Base-by-base conservation (phyloP, 208 protist genomes). In the Leishmania lainsoni region DNA sequence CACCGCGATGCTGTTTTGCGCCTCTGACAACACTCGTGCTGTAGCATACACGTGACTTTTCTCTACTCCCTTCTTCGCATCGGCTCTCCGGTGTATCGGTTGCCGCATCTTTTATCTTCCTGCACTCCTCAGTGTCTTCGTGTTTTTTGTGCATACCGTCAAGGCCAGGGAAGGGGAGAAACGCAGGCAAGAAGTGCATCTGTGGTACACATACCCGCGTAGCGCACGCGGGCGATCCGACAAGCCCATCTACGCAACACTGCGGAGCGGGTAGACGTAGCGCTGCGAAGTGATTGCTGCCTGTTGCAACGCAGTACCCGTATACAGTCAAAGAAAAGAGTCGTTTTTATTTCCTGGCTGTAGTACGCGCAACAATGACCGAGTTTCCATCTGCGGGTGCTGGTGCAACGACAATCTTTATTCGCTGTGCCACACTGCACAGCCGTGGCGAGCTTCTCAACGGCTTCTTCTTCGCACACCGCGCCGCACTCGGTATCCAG, bases 391-490 rank as follows among this genome's bases (percentile, higher is more conserved):
- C 69, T 29, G 5, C n/a, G 9, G 6, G 2, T 52, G 6, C 45
- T 29, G 74, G 32, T 16, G 74, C 54, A 63, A 20, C 76, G 29
- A 96, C 94, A 22, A 73, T 97, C 69, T 97, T 88, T 84, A 89
- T 97, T 63, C 88, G 86, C 69, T 95, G 90, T 83, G 48, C 77
- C 0, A n/a, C 81, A 20, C 71, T 97, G 10, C 85, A 87, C 80
- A 93, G 80, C 49, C 85, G 92, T 20, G 89, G 92, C 22, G 92
- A 95, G 26, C 78, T 97, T 9, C 81, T 97, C 26, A 94, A 97
- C 85, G 85, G 81, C 35, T 96, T 95, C 82, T 86, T 97, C 26
- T 91, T 84, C 79, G 61, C 78, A 1, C 85, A 93, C 58, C 81
- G 89, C 56, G 71, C 66, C 14, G 78, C 63, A 26, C 79, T 97